Percentiles rank a stretch among this genome's conserved stretches.
These are phyloP conservation scores for Phalaenopsis aphrodite DNA, from an alignment of 106 monocot species.

Conservation along the genomic window DNA sequence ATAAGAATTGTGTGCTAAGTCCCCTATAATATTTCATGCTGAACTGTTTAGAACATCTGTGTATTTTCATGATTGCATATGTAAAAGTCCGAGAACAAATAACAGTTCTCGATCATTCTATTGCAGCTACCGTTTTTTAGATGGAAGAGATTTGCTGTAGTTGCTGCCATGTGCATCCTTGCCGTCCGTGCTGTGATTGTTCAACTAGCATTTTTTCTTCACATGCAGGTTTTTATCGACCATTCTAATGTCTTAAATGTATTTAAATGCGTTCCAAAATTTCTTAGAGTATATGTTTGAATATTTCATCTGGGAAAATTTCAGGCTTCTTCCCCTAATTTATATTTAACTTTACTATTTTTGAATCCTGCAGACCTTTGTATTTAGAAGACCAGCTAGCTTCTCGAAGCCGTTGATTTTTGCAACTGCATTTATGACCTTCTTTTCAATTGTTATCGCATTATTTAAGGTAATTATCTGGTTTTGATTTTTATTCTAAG, in stretches of 20 bases:
- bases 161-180: conserved; percentile 86
- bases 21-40: not conserved
- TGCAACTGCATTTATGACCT: conserved; percentile 97
- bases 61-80: not conserved
- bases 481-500: not conserved
- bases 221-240: conserved; percentile 70
- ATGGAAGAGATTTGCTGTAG: conserved; percentile 96
- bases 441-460: conserved; percentile 99
- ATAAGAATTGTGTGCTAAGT: no score
- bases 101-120: not conserved
- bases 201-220: conserved; percentile 91
- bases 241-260: not conserved
- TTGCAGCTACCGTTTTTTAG: conserved; percentile 81
- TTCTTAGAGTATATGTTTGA: not conserved
- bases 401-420: conserved; percentile 88
- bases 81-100: not conserved
- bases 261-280: not conserved
- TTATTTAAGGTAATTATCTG: conserved; percentile 77
- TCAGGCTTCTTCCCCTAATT: not conserved
- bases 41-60: not conserved
- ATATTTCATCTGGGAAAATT: not conserved
- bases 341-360: conserved; percentile 2
- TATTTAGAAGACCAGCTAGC: conserved; percentile 61
- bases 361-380: conserved; percentile 63
- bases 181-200: conserved; percentile 94